Conservation (phyloP, 2,329 filamentous ascomycete species). For the Xylariales sp. region DNA sequence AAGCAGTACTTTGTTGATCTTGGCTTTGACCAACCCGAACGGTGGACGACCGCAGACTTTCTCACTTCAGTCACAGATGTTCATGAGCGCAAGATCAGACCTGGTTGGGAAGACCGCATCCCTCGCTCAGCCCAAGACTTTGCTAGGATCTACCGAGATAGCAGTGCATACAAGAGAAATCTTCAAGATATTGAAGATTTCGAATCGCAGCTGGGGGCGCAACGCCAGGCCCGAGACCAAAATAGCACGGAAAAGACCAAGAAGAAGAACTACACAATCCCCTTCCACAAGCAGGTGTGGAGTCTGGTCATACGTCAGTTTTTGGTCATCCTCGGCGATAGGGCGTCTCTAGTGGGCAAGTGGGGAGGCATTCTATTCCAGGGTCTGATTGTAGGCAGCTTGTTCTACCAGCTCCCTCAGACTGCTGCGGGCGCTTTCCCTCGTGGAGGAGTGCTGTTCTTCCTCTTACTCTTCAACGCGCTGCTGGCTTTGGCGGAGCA, state of each 20-base stretch:
- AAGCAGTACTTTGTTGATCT: conserved; percentile 58
- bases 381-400: conserved; percentile 20
- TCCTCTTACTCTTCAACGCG: conserved; percentile 57
- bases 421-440: conserved; percentile 48
- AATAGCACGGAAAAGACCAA: conserved; percentile 29
- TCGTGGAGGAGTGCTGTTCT: conserved; percentile 56
- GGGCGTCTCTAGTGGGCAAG: conserved; percentile 20
- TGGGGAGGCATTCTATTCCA: conserved; percentile 21
- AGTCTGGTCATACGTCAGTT: conserved; percentile 33
- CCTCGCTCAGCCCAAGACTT: conserved; percentile 59
- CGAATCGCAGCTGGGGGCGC: conserved; percentile 37
- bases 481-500: conserved; percentile 55
- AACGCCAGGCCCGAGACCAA: conserved; percentile 33
- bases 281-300: conserved; percentile 32
- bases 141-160: conserved; percentile 4
- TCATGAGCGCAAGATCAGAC: conserved; percentile 54
- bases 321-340: conserved; percentile 22
- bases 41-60: conserved; percentile 68
- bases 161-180: conserved; percentile 26
- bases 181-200: conserved; percentile 48
- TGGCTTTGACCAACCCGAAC: conserved; percentile 52
- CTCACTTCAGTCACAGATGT: conserved; percentile 60
- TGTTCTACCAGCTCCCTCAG: conserved; percentile 19
- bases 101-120: conserved; percentile 51
- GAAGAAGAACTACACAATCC: conserved; percentile 48